Conservation (phyloP, 768 basidiomycete genomes). For the Mrakia gelida region DNA sequence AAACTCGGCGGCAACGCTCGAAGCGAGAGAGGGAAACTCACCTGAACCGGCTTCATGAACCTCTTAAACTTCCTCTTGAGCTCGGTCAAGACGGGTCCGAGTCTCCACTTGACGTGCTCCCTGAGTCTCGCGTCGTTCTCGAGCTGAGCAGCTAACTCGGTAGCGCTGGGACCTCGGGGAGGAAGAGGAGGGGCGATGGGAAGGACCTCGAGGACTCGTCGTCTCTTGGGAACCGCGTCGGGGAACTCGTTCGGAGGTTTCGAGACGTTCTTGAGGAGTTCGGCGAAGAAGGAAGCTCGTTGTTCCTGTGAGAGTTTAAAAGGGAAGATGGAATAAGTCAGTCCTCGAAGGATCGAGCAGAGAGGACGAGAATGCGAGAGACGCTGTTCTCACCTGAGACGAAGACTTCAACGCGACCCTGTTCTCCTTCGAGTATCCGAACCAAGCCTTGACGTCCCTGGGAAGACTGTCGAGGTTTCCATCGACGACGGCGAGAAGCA, state of each 20-base stretch:
- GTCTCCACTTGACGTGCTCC: constrained; percentile 78
- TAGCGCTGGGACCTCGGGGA: constrained; percentile 71
- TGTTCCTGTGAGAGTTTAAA: constrained; percentile 46
- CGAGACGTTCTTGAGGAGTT: constrained; percentile 63
- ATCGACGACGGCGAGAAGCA: constrained; percentile 84
- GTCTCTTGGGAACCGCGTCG: constrained; percentile 77
- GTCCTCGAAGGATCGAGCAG: no score
- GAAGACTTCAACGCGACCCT: constrained; percentile 63
- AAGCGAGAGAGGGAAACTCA: constrained; percentile 40
- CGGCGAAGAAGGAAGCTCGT: constrained; percentile 69
- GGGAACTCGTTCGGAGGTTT: constrained; percentile 82
- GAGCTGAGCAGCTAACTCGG: constrained; percentile 74
- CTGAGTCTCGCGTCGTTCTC: constrained; percentile 74
- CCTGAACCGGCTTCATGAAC: constrained; percentile 74
- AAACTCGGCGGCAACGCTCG: no score
- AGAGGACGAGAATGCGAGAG: no score
- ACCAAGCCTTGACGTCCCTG: constrained; percentile 82
- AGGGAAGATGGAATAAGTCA: neutral
- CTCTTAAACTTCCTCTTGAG: constrained; percentile 88
- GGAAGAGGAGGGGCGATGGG: constrained; percentile 86
- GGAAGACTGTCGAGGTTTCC: constrained; percentile 67
- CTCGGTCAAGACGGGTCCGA: constrained; percentile 83
- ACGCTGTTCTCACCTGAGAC: constrained; percentile 40
- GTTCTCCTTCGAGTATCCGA: constrained; percentile 69
- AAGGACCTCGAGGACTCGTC: constrained; percentile 76